Base-by-base conservation (phyloP, 2,329 filamentous ascomycete genomes). In the Phyllachora maydis region DNA sequence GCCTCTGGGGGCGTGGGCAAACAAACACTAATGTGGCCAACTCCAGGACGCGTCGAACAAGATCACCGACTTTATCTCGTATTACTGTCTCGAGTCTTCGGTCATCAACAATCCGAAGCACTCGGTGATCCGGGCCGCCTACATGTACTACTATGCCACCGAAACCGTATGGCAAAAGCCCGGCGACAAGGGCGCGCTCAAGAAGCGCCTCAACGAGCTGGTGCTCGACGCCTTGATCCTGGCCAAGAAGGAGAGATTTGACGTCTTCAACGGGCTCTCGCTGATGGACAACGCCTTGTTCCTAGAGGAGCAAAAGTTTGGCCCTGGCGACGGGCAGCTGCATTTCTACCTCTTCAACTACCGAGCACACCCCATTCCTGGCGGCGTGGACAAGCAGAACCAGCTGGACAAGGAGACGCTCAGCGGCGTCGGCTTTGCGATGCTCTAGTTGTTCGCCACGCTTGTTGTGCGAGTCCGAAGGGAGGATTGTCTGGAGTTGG, bases 271-370 rank as follows among this genome's bases (percentile, higher is more conserved):
- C 41, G 85, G 82, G 0, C 61, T 98, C 26, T 91, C 83, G 0
- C 60, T 93, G 18, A 73, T 92, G 50, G 85, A 98, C 48, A 98
- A 98, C 46, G 75, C 70, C 1, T 61, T 95, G 11, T 95, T 98
- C 63, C 59, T 98, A 5, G 73, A 85, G 42, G 64, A 93, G 35
- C 79, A 93, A 42, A 91, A 91, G 48, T 98, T 93, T 39, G 88
- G 85, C 21, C 72, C 76, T 4, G 88, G 88, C 16, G 88, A 98
- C 45, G 88, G 88, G 22, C 81, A 88, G 46, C 58, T 98, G 37
- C 82, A 98, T 49, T 98, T 83, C 52, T 98, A 98, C 48, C 58
- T 98, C 16, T 98, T 90, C 62, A 98, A 98, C 52, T 98, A 93
- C 56, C 70, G 81, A 27, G 78, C 81, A 8, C 71, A 77, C 29